phyloP scores from a whole-genome alignment of 2,329 filamentous ascomycete genomes.

The Bipolaris cookei region DNA sequence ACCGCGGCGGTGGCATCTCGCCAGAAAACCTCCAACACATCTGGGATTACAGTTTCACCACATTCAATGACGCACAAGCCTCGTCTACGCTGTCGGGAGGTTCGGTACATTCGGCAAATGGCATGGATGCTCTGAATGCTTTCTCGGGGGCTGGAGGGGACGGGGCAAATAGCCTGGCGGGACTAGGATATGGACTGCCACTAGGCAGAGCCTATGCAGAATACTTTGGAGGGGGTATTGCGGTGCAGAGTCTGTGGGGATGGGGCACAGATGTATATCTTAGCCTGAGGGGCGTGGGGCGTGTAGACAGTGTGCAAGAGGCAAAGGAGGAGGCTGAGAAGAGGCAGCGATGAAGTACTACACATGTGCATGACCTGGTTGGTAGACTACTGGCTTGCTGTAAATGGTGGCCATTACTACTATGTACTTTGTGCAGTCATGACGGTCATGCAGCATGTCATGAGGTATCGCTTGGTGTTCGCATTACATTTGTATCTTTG shows the following conservation, averaged over 20 bases:
- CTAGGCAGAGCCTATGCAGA: conserved; percentile 93
- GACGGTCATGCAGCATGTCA: conserved; percentile 4
- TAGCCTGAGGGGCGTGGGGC: conserved; percentile 66
- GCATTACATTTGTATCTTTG: conserved; percentile 14
- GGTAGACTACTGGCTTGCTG: background rate
- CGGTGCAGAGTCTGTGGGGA: conserved; percentile 92
- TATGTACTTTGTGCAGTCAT: conserved; percentile 12
- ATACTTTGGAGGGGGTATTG: conserved; percentile 95
- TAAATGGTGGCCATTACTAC: conserved; percentile 3
- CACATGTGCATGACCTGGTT: background rate
- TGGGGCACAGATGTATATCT: conserved; percentile 81
- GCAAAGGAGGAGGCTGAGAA: conserved; percentile 4
- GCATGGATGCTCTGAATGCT: conserved; percentile 73
- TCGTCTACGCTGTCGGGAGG: conserved; percentile 52
- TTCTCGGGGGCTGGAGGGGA: conserved; percentile 75
- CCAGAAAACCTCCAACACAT: conserved; percentile 84
- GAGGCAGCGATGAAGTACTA: conserved; percentile 4
- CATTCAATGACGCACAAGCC: conserved; percentile 74
- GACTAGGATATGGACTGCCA: conserved; percentile 89
- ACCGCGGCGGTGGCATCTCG: conserved; percentile 91
- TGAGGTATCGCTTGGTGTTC: background rate
- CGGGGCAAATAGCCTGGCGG: conserved; percentile 80
- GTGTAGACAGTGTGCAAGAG: conserved; percentile 31
- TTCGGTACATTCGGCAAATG: conserved; percentile 35
- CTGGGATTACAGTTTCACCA: conserved; percentile 98